Percentiles rank a stretch among this genome's conserved stretches.
phyloP scores from a whole-genome alignment of 257 asterid genomes.

The Solanum gandarillasii region DNA sequence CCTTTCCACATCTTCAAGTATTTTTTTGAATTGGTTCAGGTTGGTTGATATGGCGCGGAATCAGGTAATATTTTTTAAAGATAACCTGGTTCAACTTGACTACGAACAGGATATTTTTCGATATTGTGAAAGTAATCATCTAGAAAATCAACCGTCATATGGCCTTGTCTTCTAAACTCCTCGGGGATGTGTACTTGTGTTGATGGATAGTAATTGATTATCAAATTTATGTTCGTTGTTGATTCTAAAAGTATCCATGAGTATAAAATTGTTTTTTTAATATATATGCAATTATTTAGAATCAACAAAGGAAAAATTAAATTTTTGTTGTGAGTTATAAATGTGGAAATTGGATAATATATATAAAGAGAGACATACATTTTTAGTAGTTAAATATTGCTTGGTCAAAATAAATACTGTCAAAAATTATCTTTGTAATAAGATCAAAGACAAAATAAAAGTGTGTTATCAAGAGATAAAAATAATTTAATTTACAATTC shows the following conservation, averaged over 20 bases:
- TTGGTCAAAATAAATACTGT: no score
- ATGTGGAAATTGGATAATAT: no score
- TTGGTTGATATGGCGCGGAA: slow-evolving; percentile 35
- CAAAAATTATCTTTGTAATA: no score
- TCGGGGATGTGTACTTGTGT: slow-evolving; percentile 41
- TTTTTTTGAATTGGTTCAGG: slow-evolving; percentile 38
- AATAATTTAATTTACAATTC: no score
- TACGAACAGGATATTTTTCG: slow-evolving; percentile 44
- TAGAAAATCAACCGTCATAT: slow-evolving; percentile 48
- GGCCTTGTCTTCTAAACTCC: slow-evolving; percentile 57
- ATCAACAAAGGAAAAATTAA: no score
- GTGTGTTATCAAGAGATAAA: no score
- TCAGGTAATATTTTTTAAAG: slow-evolving; percentile 40
- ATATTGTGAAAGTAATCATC: slow-evolving; percentile 59
- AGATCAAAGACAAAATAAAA: no score
- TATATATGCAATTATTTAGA: no score
- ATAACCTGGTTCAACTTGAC: slow-evolving; percentile 54
- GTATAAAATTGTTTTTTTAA: background rate
- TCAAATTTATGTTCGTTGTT: background rate
- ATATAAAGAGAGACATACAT: no score
- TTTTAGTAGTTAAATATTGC: no score
- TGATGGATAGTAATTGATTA: background rate
- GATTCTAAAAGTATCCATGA: background rate
- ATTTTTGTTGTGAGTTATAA: no score
- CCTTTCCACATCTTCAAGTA: slow-evolving; percentile 41